These are phyloP conservation scores for Xylaria sp. DNA, from an alignment of 2,329 filamentous ascomycete species.

Conservation along the genomic window DNA sequence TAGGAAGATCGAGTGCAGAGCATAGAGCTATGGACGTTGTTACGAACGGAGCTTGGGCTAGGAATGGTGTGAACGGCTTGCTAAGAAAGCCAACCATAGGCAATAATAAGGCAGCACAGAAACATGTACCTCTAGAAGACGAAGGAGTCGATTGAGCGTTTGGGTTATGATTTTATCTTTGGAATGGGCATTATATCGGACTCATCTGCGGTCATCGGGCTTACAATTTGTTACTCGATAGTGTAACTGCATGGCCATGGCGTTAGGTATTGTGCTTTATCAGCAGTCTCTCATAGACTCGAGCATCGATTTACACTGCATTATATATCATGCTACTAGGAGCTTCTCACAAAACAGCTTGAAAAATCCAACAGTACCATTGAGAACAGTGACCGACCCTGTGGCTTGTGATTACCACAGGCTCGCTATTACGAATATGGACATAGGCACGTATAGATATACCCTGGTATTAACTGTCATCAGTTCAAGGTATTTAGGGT, in stretches of 20 bases:
- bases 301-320: slow-evolving; percentile 1
- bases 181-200: neutral
- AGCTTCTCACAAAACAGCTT: neutral
- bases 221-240: slow-evolving; percentile 10
- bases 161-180: neutral
- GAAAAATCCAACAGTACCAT: neutral
- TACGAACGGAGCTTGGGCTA: slow-evolving; percentile 47
- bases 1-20: slow-evolving; percentile 32
- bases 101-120: slow-evolving; percentile 17
- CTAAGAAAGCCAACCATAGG: slow-evolving; percentile 36
- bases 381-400: too few species aligned
- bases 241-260: slow-evolving; percentile 22
- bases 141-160: slow-evolving; percentile 24
- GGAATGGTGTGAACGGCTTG: slow-evolving; percentile 43
- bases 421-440: too few species aligned
- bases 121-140: slow-evolving; percentile 23
- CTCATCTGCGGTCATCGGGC: neutral
- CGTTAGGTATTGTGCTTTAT: slow-evolving; percentile 19
- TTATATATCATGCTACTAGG: neutral
- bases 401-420: too few species aligned
- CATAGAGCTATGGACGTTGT: slow-evolving; percentile 52
- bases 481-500: too few species aligned
- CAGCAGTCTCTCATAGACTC: neutral
- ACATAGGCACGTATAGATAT: too few species aligned
- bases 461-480: too few species aligned